Evolutionary conservation across 2,329 filamentous ascomycete genomes (phyloP), one percentile per base, ranked within the genome.

Genomic region (Trichoderma atroviride): DNA sequence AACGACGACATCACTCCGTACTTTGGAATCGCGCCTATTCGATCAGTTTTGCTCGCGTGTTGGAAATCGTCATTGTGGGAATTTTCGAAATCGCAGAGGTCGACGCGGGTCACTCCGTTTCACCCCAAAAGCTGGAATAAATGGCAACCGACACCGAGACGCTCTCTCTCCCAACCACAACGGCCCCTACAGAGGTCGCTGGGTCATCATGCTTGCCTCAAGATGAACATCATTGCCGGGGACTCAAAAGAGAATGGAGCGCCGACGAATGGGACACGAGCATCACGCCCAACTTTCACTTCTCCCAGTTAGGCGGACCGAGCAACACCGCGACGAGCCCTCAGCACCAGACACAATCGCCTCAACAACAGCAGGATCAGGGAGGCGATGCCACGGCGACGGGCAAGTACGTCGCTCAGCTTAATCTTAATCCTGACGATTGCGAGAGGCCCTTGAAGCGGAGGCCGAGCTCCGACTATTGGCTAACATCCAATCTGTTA

Each of bases 71-170:
- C 14, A 35, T 11, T 58, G 37, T 29, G 55, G 29, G 50, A 55
- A 37, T 50, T 27, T 40, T 29, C 40, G 35, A 53, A 65, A 29
- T 29, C 55, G 55, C 55, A 29, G 35, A 57, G 53, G 63, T 58
- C 55, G 52, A 65, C 35, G 31, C 33, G 35, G 24, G 24, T 43
- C 24, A n/a, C 47, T 31, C 22, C 14, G 37, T 27, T 40, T 35
- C 43, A 27, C 52, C 31, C 43, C 35, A 31, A 4, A 56, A 19
- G 40, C 19, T 43, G 50, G 37, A 59, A 31, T 22, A 61, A 71
- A 78, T 78, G 76, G 72, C 75, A 22, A 78, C 77, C 73, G 76
- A 79, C 50, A 79, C 77, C 43, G 77, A 79, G 47, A 78, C 76
- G 14, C 58, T 78, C 40, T 78, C 75, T 58, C 69, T 78, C 33